phyloP scores from a whole-genome alignment of 2,329 filamentous ascomycete species.

The Hypoxylon sp. region DNA sequence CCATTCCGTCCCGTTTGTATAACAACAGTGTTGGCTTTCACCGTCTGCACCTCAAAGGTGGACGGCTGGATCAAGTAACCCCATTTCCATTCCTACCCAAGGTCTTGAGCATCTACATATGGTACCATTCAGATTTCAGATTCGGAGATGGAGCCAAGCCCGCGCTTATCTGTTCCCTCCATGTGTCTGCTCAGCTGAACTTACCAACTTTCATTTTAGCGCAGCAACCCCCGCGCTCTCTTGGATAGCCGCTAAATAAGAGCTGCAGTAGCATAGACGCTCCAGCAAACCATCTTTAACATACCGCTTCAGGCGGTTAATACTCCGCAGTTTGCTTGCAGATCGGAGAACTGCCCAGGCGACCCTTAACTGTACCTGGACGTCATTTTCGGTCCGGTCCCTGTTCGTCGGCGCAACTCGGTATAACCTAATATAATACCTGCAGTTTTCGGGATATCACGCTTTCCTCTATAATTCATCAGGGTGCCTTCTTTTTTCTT shows the following conservation, averaged over 20 bases:
- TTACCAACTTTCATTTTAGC: constrained; percentile 28
- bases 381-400: constrained; percentile 47
- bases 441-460: constrained; percentile 39
- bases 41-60: constrained; percentile 2
- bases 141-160: constrained; percentile 21
- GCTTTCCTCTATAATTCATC: constrained; percentile 34
- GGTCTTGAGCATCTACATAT: constrained; percentile 8
- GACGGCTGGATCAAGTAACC: constrained; percentile 25
- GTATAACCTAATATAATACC: constrained; percentile 39
- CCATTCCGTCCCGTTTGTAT: constrained; percentile 3
- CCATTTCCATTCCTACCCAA: constrained; percentile 20
- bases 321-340: constrained; percentile 36
- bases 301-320: constrained; percentile 40
- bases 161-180: constrained; percentile 34
- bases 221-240: constrained; percentile 25
- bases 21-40: constrained; percentile 6
- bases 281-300: constrained; percentile 34
- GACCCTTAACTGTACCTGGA: constrained; percentile 34
- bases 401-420: constrained; percentile 45
- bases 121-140: neutral
- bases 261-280: constrained; percentile 36
- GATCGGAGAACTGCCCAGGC: constrained; percentile 26
- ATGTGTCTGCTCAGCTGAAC: constrained; percentile 17
- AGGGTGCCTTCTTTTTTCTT: constrained; percentile 11
- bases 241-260: constrained; percentile 38